Conservation (phyloP, 257 asterid genomes). For the Cynanchum wilfordii region DNA sequence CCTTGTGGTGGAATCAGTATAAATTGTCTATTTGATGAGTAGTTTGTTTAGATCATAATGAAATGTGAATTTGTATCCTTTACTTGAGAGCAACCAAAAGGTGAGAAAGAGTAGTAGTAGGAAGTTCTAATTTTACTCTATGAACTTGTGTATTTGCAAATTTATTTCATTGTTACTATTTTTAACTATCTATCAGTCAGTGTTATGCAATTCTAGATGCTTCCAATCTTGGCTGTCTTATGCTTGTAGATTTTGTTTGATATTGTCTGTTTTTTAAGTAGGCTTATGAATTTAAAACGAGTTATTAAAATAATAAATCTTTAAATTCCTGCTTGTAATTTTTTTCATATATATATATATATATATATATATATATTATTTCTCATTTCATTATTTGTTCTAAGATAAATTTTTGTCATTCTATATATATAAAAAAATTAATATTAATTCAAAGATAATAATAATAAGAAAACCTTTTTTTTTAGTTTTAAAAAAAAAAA, state of each 20-base stretch:
- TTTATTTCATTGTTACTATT: background rate
- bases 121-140: background rate
- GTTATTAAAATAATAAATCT: too few relatives aligned
- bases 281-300: too few relatives aligned
- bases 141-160: background rate
- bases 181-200: background rate
- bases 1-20: background rate
- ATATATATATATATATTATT: too few relatives aligned
- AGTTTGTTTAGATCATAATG: background rate
- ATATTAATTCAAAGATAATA: too few relatives aligned
- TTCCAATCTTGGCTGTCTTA: background rate
- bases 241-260: background rate
- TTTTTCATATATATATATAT: too few relatives aligned
- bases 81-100: background rate
- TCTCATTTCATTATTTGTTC: too few relatives aligned
- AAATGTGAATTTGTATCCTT: background rate
- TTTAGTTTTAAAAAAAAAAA: too few relatives aligned
- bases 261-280: too few relatives aligned
- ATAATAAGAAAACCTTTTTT: too few relatives aligned
- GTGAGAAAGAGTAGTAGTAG: background rate
- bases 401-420: too few relatives aligned
- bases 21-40: background rate
- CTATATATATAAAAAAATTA: too few relatives aligned
- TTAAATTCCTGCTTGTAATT: too few relatives aligned
- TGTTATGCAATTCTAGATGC: background rate